Evolutionary conservation across 306 rosid genomes (phyloP).

Genomic region (Biancaea sappan): DNA sequence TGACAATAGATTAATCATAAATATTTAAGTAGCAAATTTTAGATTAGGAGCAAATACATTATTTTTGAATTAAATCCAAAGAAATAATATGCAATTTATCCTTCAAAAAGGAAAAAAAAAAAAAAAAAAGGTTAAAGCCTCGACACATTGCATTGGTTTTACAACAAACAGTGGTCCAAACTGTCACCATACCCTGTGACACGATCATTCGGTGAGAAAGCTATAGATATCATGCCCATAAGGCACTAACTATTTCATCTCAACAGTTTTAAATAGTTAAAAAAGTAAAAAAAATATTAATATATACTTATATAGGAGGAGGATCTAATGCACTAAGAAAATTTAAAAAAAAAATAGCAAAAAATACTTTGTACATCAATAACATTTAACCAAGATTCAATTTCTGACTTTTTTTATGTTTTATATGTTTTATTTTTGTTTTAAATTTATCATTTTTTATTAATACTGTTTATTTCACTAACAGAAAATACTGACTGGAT

Average conservation of each 20-base stretch:
- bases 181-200: background rate
- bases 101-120: background rate
- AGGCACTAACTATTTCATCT: background rate
- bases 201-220: background rate
- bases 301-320: background rate
- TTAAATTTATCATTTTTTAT: too few relatives aligned
- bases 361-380: too few relatives aligned
- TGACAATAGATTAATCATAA: too few relatives aligned
- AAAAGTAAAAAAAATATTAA: too few relatives aligned
- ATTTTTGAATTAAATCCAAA: background rate
- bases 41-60: background rate
- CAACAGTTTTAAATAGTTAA: background rate
- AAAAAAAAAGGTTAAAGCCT: background rate
- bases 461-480: too few relatives aligned
- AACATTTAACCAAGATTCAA: too few relatives aligned
- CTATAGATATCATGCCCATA: background rate
- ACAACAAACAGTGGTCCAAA: slow-evolving; percentile 11
- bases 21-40: too few relatives aligned
- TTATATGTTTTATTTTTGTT: too few relatives aligned
- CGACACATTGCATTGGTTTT: slow-evolving; percentile 21
- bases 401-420: too few relatives aligned
- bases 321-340: slow-evolving; percentile 10
- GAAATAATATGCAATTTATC: background rate
- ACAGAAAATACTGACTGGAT: too few relatives aligned
- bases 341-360: too few relatives aligned